Evolutionary conservation across 495 filamentous ascomycete genomes (phyloP).

Genomic region (Aspergillus sparsus): DNA sequence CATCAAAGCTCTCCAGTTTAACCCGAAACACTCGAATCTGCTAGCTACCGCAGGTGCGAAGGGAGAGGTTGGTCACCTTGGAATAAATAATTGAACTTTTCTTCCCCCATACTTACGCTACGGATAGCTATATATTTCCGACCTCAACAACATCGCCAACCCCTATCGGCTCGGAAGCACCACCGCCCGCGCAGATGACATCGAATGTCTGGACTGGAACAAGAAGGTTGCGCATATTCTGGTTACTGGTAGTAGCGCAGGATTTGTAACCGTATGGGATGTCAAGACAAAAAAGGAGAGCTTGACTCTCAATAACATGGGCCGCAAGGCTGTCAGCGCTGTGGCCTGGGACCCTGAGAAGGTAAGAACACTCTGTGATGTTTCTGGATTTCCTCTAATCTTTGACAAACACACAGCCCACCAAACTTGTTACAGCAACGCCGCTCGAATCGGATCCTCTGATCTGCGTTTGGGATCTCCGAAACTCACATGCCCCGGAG

Average conservation of each 20-base stretch:
- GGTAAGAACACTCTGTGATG: slow-evolving; percentile 28
- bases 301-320: slow-evolving; percentile 88
- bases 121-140: slow-evolving; percentile 78
- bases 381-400: slow-evolving; percentile 11
- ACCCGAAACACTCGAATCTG: slow-evolving; percentile 88
- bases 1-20: slow-evolving; percentile 96
- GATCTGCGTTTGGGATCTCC: slow-evolving; percentile 90
- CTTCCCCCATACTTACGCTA: slow-evolving; percentile 1
- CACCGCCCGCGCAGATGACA: slow-evolving; percentile 86
- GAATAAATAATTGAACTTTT: no score
- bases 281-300: slow-evolving; percentile 96
- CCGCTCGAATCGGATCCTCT: slow-evolving; percentile 85
- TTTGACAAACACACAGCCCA: slow-evolving; percentile 52
- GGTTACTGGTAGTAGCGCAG: slow-evolving; percentile 89
- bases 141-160: slow-evolving; percentile 83
- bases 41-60: slow-evolving; percentile 91
- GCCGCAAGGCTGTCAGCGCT: slow-evolving; percentile 89
- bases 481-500: slow-evolving; percentile 95
- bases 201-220: slow-evolving; percentile 97
- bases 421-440: slow-evolving; percentile 90
- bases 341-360: slow-evolving; percentile 97
- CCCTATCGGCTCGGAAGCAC: slow-evolving; percentile 86
- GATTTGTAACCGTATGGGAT: slow-evolving; percentile 98
- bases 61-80: slow-evolving; percentile 62
- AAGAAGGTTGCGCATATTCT: slow-evolving; percentile 96